Percentiles rank a stretch among this genome's conserved stretches.
phyloP scores from a whole-genome alignment of 169 alveolate species.

The Plasmodium cynomolgi region DNA sequence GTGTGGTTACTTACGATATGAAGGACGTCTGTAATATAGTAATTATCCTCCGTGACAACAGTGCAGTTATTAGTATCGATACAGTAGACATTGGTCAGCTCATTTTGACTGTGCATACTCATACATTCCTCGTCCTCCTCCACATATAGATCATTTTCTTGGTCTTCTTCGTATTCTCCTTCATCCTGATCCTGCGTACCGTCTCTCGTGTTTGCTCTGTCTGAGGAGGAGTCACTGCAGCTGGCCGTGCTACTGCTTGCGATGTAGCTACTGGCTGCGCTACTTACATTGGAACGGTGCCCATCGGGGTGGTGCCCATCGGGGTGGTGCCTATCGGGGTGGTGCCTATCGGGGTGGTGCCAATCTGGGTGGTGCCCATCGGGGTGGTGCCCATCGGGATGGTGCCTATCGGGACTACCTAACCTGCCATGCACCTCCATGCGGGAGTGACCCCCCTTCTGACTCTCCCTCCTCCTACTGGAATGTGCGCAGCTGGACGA shows the following conservation, averaged over 20 bases:
- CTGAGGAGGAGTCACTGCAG: not conserved
- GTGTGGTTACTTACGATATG: constrained; percentile 12
- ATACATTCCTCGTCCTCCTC: not conserved
- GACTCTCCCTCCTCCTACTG: not conserved
- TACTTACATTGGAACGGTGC: not conserved
- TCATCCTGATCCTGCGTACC: not conserved
- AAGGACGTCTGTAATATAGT: not conserved
- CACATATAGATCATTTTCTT: not conserved
- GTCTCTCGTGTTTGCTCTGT: not conserved
- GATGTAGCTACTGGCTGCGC: not conserved
- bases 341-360: not conserved
- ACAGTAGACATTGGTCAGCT: not conserved
- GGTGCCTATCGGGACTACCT: not conserved
- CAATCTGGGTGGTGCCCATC: too few relatives aligned
- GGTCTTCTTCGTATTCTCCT: not conserved
- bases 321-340: not conserved
- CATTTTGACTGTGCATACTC: not conserved
- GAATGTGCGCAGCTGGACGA: not conserved
- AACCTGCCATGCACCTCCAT: not conserved
- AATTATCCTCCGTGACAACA: constrained; percentile 19
- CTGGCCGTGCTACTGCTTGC: not conserved
- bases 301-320: not conserved
- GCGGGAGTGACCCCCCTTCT: not conserved
- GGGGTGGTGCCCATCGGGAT: not conserved
- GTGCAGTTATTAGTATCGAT: constrained; percentile 35